Evolutionary conservation across 805 yeast species (phyloP), one percentile per base, ranked within the genome.

Genomic region (Saccharomycopsis microspora): DNA sequence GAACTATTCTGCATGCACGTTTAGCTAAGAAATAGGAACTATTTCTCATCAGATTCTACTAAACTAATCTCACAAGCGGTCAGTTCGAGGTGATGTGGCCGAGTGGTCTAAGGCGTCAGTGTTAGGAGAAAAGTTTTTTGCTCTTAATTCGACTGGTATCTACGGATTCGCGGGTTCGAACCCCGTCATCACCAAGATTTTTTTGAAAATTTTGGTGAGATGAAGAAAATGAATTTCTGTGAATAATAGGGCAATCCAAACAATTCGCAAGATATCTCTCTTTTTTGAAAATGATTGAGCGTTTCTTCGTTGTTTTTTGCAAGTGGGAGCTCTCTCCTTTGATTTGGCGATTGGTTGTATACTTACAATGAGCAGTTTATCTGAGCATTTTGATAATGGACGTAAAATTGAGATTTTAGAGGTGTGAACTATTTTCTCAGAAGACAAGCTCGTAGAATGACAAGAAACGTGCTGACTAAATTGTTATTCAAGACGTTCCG

Each of bases 51-150:
- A 19, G 19, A 19, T 19, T 2, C 19, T 19, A 19, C 19, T 19
- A 2, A 19, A 2, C 19, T 19, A 19, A 2, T 19, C 19, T 2
- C 19, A 19, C 19, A 19, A 19, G 19, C 19, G 19, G 19, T 19
- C 19, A 19, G 19, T 19, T 19, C 19, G 19, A 28, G 51, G 46
- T 45, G 41, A 32, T 44, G 51, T 48, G 51, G 51, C 51, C 51
- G 51, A 48, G 51, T 48, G 47, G 51, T 6, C 44, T 44, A 48
- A 48, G 51, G 51, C 51, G 51, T 41, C 47, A 40, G 51, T 45
- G 32, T 48, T 48, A 48, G 51, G 51, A 34, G n/a, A 41, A 10
- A 9, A 19, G 19, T 19, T 19, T 19, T 19, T 37, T 11, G 32
- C 11, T 34, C 29, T 35, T 44, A 33, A 38, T 10, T 29, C 10